Evolutionary conservation across 2,329 filamentous ascomycete genomes (phyloP).

Genomic region (Dothiorella sarmentorum): DNA sequence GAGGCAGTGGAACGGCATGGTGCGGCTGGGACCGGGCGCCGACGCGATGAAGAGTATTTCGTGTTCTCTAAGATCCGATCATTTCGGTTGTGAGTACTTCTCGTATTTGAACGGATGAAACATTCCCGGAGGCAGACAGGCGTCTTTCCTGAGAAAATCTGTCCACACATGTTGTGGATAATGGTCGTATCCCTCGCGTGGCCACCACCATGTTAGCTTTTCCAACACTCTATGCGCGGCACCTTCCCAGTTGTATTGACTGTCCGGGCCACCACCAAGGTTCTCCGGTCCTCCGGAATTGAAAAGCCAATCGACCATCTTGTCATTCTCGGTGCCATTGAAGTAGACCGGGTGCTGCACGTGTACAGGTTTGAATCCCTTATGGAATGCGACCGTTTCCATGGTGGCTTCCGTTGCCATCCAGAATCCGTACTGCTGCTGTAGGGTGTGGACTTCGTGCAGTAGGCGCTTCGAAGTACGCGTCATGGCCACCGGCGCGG

Average conservation of each 20-base stretch:
- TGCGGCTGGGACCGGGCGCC: not conserved
- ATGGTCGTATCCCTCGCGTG: constrained; percentile 14
- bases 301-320: constrained; percentile 16
- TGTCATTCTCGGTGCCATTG: constrained; percentile 11
- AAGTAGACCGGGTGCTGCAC: constrained; percentile 79
- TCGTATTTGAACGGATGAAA: constrained; percentile 19
- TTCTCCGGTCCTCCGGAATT: constrained; percentile 15
- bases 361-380: constrained; percentile 89
- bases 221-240: constrained; percentile 7
- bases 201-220: constrained; percentile 17
- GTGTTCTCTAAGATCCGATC: not conserved
- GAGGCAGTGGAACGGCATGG: not conserved
- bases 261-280: constrained; percentile 13
- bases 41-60: not conserved
- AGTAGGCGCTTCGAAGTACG: constrained; percentile 79
- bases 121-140: constrained; percentile 13
- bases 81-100: constrained; percentile 2
- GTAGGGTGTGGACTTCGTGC: constrained; percentile 77
- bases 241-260: constrained; percentile 17
- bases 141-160: constrained; percentile 5
- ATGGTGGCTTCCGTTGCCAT: constrained; percentile 98
- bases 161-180: constrained; percentile 14
- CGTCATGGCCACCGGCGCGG: constrained; percentile 64
- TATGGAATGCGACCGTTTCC: constrained; percentile 78
- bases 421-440: constrained; percentile 82